A percentile compares a stretch with the other conserved stretches of the same genome.
phyloP scores from a whole-genome alignment of 83 land plant genomes.

The Diphasiastrum complanatum region DNA sequence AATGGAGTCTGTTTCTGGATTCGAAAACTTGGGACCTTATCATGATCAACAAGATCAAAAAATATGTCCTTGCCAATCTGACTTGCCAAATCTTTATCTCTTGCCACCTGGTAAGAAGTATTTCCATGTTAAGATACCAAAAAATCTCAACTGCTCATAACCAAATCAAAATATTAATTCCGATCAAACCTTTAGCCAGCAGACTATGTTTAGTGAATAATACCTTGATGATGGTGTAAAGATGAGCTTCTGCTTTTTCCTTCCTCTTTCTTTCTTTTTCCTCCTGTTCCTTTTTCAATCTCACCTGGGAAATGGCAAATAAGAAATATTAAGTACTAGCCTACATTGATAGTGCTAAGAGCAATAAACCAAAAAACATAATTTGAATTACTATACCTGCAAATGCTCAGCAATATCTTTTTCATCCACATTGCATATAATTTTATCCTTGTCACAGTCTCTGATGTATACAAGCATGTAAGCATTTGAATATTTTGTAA shows the following conservation, averaged over 20 bases:
- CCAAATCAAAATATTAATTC: too few species aligned
- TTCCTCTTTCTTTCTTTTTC: slow-evolving; percentile 84
- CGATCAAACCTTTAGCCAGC: too few species aligned
- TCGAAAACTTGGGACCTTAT: slow-evolving; percentile 74
- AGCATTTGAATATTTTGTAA: slow-evolving; percentile 94
- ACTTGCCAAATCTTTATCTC: slow-evolving; percentile 65
- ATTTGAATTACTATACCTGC: slow-evolving; percentile 59
- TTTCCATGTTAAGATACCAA: too few species aligned
- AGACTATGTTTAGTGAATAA: not conserved
- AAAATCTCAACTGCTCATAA: slow-evolving; percentile 3
- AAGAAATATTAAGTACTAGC: too few species aligned
- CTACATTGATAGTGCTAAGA: too few species aligned
- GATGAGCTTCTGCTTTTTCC: slow-evolving; percentile 91
- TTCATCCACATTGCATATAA: slow-evolving; percentile 95
- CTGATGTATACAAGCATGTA: slow-evolving; percentile 98
- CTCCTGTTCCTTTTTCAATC: slow-evolving; percentile 89
- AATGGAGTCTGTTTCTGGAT: slow-evolving; percentile 73
- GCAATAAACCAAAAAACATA: too few species aligned
- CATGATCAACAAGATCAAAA: slow-evolving; percentile 95
- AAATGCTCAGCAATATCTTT: slow-evolving; percentile 92
- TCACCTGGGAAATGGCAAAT: too few species aligned
- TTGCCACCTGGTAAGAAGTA: slow-evolving; percentile 63
- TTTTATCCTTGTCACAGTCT: slow-evolving; percentile 92
- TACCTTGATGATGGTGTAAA: slow-evolving; percentile 88
- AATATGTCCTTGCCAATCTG: slow-evolving; percentile 85